Evolutionary conservation across 345 rosid genomes (phyloP).

Genomic region (Citrus sp.): DNA sequence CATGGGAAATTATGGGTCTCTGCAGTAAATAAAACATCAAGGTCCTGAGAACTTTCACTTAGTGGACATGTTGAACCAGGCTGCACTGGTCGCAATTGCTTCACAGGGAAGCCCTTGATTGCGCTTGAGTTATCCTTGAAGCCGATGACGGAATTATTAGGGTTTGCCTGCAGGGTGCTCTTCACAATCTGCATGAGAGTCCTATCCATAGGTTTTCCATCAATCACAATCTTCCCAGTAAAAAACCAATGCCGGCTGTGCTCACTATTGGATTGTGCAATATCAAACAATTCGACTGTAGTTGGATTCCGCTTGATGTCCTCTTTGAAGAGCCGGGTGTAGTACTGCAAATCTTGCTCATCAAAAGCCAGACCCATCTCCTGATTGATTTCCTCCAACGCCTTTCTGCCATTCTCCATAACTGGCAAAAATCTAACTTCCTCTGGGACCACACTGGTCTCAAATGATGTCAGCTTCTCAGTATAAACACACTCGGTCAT

Average conservation of each 20-base stretch:
- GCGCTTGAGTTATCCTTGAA: slow-evolving; percentile 97
- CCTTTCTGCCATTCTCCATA: slow-evolving; percentile 81
- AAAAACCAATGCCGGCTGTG: slow-evolving; percentile 97
- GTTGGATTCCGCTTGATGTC: slow-evolving; percentile 80
- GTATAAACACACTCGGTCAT: slow-evolving; percentile 85
- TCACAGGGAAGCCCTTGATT: slow-evolving; percentile 73
- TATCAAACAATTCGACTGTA: slow-evolving; percentile 89
- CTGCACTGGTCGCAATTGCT: slow-evolving; percentile 62
- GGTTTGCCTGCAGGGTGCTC: slow-evolving; percentile 81
- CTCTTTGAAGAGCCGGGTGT: slow-evolving; percentile 66
- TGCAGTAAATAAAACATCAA: slow-evolving; percentile 87
- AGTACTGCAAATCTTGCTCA: slow-evolving; percentile 91
- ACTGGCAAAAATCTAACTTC: slow-evolving; percentile 68
- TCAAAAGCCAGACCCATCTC: slow-evolving; percentile 95
- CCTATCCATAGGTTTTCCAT: slow-evolving; percentile 74
- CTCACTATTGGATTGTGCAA: slow-evolving; percentile 94
- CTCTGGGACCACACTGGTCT: slow-evolving; percentile 67
- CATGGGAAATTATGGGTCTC: slow-evolving; percentile 98
- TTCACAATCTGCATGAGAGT: slow-evolving; percentile 95
- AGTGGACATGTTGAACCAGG: slow-evolving; percentile 72
- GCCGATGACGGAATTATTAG: slow-evolving; percentile 83
- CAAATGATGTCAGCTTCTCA: slow-evolving; percentile 58
- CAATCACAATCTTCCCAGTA: slow-evolving; percentile 78
- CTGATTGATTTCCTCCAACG: slow-evolving; percentile 85
- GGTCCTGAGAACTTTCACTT: slow-evolving; percentile 40